Base-by-base conservation (phyloP, 202 grass and related monocot genomes). In the Zoysia matrella region DNA sequence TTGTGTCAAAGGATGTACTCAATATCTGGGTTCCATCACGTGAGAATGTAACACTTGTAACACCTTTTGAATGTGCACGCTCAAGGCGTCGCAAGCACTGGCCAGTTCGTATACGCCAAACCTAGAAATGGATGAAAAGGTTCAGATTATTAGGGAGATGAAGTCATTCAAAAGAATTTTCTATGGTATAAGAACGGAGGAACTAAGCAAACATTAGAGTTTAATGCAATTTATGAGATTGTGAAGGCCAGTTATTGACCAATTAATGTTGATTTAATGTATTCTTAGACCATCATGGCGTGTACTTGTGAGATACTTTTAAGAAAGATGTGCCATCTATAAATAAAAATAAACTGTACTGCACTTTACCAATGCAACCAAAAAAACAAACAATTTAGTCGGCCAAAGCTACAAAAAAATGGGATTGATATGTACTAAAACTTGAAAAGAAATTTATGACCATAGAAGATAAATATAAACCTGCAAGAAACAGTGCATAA, bases 71-170 rank as follows among this genome's bases (percentile, higher is more conserved):
- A 71, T 99, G 93, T 56, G 96, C 87, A 66, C 78, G 87, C 74
- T 98, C 91, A 47, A 99, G 85, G 72, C 96, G 85, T 50, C 96
- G 73, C 87, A 99, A 90, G 75, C 96, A 99, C 72, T 99, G 93
- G 18, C 96, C 91, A 65, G 96, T 96, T 82, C 93, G 83, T 82
- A 99, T 89, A 84, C 91, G 93, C 96, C 96, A 99, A 88, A 99
- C 96, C 93, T 99, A 51, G 82, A 65, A 81, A 84, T 62, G 9
- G 3, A 78, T 83, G 64, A 68, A 66, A 57, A 14, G 18, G 47
- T 79, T 40, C n/a, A 86, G 39, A 75, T 90, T 15, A 86, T 60
- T 74, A 83, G 65, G 54, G 15, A 52, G 40, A 84, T 43, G 1
- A 8, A 69, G 57, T 75, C 47, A 41, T 63, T 75, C 65, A 70